Percentiles rank a stretch among this genome's conserved stretches.
These are phyloP conservation scores for Penicillium expansum DNA, from an alignment of 2,329 filamentous ascomycete genomes.

Conservation along the genomic window DNA sequence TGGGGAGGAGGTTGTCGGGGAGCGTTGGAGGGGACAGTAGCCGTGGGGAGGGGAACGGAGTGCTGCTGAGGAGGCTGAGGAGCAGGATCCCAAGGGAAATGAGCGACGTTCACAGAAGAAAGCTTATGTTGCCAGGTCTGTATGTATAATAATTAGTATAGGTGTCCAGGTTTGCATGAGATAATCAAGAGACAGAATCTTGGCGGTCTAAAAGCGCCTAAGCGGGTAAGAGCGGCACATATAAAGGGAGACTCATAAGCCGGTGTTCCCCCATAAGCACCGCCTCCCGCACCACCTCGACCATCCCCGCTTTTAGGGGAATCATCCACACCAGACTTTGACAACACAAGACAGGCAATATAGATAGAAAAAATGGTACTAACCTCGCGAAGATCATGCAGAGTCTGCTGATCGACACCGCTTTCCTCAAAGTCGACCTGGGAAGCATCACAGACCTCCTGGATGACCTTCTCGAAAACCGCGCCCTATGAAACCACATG, in stretches of 20 bases:
- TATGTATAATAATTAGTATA: conserved; percentile 15
- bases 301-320: conserved; percentile 29
- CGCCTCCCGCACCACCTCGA: conserved; percentile 36
- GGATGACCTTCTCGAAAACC: conserved; percentile 88
- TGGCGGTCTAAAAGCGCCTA: conserved; percentile 24
- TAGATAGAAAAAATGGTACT: conserved; percentile 40
- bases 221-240: conserved; percentile 36
- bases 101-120: conserved; percentile 76
- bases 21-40: conserved; percentile 46
- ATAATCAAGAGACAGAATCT: conserved; percentile 15
- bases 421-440: conserved; percentile 95
- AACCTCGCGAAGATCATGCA: conserved; percentile 86
- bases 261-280: conserved; percentile 39
- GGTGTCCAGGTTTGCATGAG: conserved; percentile 9
- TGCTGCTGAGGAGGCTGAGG: conserved; percentile 51
- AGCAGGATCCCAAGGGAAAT: conserved; percentile 93
- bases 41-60: conserved; percentile 36
- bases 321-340: conserved; percentile 12
- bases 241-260: conserved; percentile 44
- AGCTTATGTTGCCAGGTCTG: conserved; percentile 95
- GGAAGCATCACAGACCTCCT: conserved; percentile 86
- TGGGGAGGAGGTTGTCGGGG: conserved; percentile 35
- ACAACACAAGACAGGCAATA: conserved; percentile 6
- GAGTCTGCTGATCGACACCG: conserved; percentile 80
- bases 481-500: conserved; percentile 54